phyloP scores from a whole-genome alignment of 495 filamentous ascomycete species.

The Lentithecium fluviatile region DNA sequence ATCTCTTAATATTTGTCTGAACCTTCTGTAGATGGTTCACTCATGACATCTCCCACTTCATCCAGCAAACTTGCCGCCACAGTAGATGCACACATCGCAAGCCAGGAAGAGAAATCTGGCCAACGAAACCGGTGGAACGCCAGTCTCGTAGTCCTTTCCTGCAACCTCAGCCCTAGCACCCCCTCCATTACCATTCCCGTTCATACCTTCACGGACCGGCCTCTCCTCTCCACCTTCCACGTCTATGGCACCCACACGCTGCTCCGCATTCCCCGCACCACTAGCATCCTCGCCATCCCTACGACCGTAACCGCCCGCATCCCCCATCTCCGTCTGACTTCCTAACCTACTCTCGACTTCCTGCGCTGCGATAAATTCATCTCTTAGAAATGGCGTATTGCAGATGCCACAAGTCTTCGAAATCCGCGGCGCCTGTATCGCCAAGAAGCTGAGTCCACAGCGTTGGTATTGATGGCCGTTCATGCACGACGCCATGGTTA shows the following conservation, averaged over 20 bases:
- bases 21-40: too few relatives aligned
- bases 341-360: conserved; percentile 4
- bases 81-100: conserved; percentile 58
- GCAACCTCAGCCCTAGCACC: background rate
- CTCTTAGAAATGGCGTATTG: conserved; percentile 50
- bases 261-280: background rate
- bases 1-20: background rate
- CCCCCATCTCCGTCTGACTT: background rate
- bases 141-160: too few relatives aligned
- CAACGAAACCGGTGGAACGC: conserved; percentile 25
- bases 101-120: conserved; percentile 45
- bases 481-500: conserved; percentile 45
- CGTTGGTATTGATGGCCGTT: conserved; percentile 55
- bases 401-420: conserved; percentile 58
- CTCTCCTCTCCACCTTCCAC: background rate
- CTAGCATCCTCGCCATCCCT: background rate
- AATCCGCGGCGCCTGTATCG: conserved; percentile 55
- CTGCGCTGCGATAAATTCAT: conserved; percentile 37
- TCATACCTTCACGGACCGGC: background rate
- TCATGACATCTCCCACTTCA: background rate
- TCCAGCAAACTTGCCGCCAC: conserved; percentile 51
- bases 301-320: background rate
- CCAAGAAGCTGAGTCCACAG: conserved; percentile 55
- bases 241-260: background rate
- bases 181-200: background rate